Evolutionary conservation across 257 asterid genomes (phyloP).

Genomic region (Solanum ossicruentum): DNA sequence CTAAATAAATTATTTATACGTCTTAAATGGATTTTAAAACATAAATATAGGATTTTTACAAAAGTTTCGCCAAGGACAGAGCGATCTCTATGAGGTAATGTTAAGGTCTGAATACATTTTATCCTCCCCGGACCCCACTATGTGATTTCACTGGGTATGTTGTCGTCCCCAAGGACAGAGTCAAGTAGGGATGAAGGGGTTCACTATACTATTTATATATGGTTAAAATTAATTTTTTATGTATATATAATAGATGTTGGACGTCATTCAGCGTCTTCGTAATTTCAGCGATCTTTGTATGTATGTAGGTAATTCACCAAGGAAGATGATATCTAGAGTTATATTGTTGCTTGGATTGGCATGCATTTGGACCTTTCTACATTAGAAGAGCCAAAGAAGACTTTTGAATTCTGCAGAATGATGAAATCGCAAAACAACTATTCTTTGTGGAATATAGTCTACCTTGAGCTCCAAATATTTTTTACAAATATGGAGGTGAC

Average conservation of each 20-base stretch:
- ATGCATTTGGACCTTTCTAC: constrained; percentile 3
- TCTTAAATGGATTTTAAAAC: neutral
- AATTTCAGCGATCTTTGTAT: neutral
- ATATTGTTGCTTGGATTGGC: constrained; percentile 14
- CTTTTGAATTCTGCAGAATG: neutral
- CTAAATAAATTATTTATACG: neutral
- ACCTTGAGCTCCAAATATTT: neutral
- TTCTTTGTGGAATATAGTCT: neutral
- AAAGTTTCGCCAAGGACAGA: too few relatives aligned
- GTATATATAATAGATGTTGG: too few relatives aligned
- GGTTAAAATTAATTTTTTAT: too few relatives aligned
- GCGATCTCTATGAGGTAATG: too few relatives aligned
- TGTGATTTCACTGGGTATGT: too few relatives aligned
- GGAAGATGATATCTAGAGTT: neutral
- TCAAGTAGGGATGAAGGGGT: too few relatives aligned
- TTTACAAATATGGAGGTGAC: neutral
- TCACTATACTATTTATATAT: too few relatives aligned
- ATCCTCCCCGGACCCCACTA: too few relatives aligned
- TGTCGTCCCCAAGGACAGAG: too few relatives aligned
- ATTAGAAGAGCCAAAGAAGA: neutral
- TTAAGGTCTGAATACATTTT: too few relatives aligned
- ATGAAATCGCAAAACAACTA: neutral
- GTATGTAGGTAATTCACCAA: constrained; percentile 21
- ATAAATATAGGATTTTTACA: neutral
- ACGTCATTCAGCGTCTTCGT: neutral